Conservation (phyloP, 1,139 yeast genomes). For the Candida tropicalis region DNA sequence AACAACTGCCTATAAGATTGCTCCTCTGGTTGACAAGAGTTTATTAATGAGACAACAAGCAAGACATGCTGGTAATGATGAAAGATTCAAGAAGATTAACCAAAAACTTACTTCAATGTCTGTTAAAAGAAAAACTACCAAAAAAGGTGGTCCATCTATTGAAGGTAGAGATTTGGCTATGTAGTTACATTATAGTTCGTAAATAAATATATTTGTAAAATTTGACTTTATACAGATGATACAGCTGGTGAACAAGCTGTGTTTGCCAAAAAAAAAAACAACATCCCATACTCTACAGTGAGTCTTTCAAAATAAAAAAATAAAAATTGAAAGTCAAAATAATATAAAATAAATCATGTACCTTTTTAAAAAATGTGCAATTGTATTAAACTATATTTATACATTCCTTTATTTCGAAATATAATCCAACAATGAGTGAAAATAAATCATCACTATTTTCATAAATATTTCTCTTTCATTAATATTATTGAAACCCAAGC, state of each 20-base stretch:
- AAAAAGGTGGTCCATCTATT: slow-evolving; percentile 75
- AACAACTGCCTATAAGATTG: slow-evolving; percentile 86
- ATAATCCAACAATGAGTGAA: not conserved
- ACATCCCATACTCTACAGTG: not conserved
- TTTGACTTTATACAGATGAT: not conserved
- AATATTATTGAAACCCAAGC: slow-evolving; percentile 3
- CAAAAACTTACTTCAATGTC: slow-evolving; percentile 54
- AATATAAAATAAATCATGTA: not conserved
- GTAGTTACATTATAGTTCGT: slow-evolving; percentile 20
- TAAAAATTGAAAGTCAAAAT: no score
- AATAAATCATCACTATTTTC: not conserved
- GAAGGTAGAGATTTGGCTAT: slow-evolving; percentile 70
- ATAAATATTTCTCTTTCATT: slow-evolving; percentile 6
- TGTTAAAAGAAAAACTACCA: slow-evolving; percentile 46
- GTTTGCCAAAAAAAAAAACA: slow-evolving; percentile 2
- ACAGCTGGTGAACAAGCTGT: no score
- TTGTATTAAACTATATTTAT: slow-evolving; percentile 18
- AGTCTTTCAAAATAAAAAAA: not conserved
- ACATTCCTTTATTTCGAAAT: slow-evolving; percentile 4
- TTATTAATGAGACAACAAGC: slow-evolving; percentile 41
- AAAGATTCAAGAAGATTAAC: slow-evolving; percentile 74
- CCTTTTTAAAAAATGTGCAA: slow-evolving; percentile 7
- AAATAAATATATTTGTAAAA: not conserved
- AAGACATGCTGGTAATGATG: slow-evolving; percentile 64
- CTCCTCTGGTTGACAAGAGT: slow-evolving; percentile 71